Conservation (phyloP, 2,329 filamentous ascomycete genomes). For the Mariannaea elegans region DNA sequence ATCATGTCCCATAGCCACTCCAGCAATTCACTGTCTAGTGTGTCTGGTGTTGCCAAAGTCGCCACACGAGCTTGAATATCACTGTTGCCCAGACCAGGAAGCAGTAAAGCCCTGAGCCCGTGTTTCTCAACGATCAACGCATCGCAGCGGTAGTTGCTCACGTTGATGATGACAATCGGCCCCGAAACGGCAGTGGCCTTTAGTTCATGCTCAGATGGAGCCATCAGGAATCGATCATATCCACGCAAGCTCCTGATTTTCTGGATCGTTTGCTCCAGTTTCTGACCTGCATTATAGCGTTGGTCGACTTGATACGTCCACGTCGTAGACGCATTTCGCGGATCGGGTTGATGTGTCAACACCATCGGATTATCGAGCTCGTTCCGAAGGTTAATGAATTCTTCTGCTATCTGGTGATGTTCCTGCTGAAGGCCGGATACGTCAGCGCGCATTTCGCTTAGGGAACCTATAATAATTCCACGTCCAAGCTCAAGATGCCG, state of each 20-base stretch:
- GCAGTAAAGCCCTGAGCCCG: slow-evolving; percentile 10
- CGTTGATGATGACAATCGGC: slow-evolving; percentile 44
- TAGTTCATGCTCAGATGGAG: slow-evolving; percentile 30
- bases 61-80: too few species aligned
- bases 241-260: not conserved
- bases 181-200: slow-evolving; percentile 31
- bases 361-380: too few species aligned
- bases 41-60: too few species aligned
- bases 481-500: not conserved
- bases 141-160: slow-evolving; percentile 41
- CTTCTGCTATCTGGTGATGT: not conserved
- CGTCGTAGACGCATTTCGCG: too few species aligned
- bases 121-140: slow-evolving; percentile 40
- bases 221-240: slow-evolving; percentile 38
- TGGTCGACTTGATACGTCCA: too few species aligned
- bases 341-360: too few species aligned
- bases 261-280: too few species aligned
- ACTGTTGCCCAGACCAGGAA: slow-evolving; percentile 35
- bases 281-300: too few species aligned
- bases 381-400: not conserved
- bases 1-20: too few species aligned
- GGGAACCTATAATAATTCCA: not conserved
- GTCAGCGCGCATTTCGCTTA: not conserved
- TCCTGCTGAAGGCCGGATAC: not conserved
- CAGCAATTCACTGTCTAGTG: too few species aligned